A percentile compares a stretch with the other conserved stretches of the same genome.
These are phyloP conservation scores for Penicillium sp. DNA, from an alignment of 2,329 filamentous ascomycete genomes.

Conservation along the genomic window DNA sequence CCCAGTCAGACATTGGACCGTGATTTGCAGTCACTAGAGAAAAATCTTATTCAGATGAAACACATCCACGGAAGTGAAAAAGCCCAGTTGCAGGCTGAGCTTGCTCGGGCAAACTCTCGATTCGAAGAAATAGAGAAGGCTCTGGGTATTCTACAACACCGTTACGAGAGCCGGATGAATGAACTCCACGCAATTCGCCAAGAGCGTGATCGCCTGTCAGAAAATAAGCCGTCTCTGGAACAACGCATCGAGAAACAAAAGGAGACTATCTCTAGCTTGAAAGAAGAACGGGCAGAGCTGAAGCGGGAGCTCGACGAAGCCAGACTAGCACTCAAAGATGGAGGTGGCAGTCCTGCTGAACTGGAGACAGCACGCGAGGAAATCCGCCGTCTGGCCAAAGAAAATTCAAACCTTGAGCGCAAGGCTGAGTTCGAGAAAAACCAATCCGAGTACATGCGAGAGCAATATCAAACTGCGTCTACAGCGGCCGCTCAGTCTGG, in stretches of 20 bases:
- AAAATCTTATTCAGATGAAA: constrained; percentile 30
- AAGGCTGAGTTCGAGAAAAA: constrained; percentile 41
- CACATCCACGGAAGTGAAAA: constrained; percentile 30
- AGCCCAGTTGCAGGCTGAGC: constrained; percentile 26
- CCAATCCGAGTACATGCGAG: constrained; percentile 45
- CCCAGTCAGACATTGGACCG: constrained; percentile 30
- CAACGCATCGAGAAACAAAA: constrained; percentile 34
- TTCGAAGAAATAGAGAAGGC: constrained; percentile 32
- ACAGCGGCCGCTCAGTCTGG: constrained; percentile 41
- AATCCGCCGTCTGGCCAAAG: constrained; percentile 34
- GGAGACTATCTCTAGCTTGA: constrained; percentile 39
- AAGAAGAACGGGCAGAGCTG: constrained; percentile 39
- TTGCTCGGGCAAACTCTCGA: constrained; percentile 26
- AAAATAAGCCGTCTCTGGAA: constrained; percentile 28
- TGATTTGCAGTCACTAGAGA: constrained; percentile 28
- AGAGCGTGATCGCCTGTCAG: constrained; percentile 34
- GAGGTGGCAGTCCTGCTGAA: constrained; percentile 39
- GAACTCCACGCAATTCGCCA: constrained; percentile 37
- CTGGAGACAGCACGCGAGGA: constrained; percentile 42
- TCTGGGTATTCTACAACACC: constrained; percentile 40
- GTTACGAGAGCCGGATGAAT: constrained; percentile 42
- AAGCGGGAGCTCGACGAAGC: constrained; percentile 38
- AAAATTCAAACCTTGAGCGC: constrained; percentile 34
- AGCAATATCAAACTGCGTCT: constrained; percentile 48
- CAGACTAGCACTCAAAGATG: constrained; percentile 39